A percentile compares a stretch with the other conserved stretches of the same genome.
Evolutionary conservation across 2,329 filamentous ascomycete genomes (phyloP).

Genomic region (Pseudocercospora macadamiae): DNA sequence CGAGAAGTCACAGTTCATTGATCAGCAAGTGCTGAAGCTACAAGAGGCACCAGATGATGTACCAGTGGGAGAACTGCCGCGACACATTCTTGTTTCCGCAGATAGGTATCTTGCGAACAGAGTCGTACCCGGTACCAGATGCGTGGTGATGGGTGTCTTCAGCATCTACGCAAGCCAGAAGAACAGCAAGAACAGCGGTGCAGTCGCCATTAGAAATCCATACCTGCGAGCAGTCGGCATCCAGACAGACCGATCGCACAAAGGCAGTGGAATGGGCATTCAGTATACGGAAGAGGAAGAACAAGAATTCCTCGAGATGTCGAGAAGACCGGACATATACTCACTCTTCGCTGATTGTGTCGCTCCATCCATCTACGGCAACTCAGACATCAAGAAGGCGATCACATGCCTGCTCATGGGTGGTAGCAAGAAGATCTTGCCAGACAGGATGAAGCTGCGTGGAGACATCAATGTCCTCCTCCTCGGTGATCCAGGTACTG

Average conservation of each 20-base stretch:
- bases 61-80: constrained; percentile 90
- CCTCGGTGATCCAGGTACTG: constrained; percentile 95
- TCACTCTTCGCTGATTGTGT: constrained; percentile 88
- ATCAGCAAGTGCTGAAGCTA: constrained; percentile 96
- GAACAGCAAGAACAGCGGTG: constrained; percentile 76
- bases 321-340: constrained; percentile 88
- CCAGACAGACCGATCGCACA: constrained; percentile 84
- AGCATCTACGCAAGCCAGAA: constrained; percentile 92
- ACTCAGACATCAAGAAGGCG: constrained; percentile 93
- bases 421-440: constrained; percentile 95
- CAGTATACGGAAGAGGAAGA: constrained; percentile 94
- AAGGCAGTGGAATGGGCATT: constrained; percentile 70
- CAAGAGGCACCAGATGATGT: constrained; percentile 98
- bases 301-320: constrained; percentile 92
- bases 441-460: constrained; percentile 95
- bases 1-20: constrained; percentile 91
- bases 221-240: constrained; percentile 93
- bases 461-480: constrained; percentile 98
- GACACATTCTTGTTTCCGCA: constrained; percentile 94
- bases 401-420: constrained; percentile 92
- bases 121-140: constrained; percentile 91
- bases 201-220: constrained; percentile 92
- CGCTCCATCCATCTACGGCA: constrained; percentile 96
- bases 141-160: constrained; percentile 95
- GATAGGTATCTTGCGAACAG: constrained; percentile 94